Percentiles rank a stretch among this genome's conserved stretches.
Conservation (phyloP, 1,139 yeast genomes). For the Scheffersomyces segobiensis region DNA sequence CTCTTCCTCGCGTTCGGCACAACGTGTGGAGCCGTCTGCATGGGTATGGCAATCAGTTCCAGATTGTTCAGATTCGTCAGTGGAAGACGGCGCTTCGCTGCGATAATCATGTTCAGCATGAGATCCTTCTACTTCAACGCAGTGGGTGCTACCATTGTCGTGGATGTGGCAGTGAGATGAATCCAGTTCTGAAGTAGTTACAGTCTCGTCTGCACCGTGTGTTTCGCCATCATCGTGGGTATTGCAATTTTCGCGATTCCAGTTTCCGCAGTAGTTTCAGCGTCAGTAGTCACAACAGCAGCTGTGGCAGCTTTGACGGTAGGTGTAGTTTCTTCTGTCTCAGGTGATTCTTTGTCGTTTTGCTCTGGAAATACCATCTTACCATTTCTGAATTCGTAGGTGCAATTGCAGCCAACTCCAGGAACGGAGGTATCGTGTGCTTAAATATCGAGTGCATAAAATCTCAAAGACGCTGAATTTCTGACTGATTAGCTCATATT, state of each 20-base stretch:
- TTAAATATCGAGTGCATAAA: conserved; percentile 21
- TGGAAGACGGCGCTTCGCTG: no score
- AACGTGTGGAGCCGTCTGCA: no score
- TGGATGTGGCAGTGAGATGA: neutral
- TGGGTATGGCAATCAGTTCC: no score
- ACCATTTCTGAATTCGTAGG: conserved; percentile 1
- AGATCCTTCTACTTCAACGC: neutral
- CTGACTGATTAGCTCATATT: conserved; percentile 13
- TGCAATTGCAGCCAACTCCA: conserved; percentile 20
- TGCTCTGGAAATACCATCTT: neutral
- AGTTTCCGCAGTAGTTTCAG: neutral
- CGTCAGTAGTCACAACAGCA: neutral
- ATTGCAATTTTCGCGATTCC: neutral
- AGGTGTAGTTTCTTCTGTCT: neutral
- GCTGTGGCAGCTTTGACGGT: neutral
- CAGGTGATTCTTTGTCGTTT: neutral
- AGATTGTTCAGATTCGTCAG: no score
- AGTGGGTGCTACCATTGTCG: neutral
- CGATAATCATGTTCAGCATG: neutral
- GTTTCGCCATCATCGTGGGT: neutral
- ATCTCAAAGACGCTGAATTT: conserved; percentile 18
- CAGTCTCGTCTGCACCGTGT: neutral
- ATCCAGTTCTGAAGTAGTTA: neutral
- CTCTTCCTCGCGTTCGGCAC: neutral
- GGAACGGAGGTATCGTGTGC: conserved; percentile 23